These are phyloP conservation scores for Fusarium devonianum DNA, from an alignment of 2,329 filamentous ascomycete species.

Conservation along the genomic window DNA sequence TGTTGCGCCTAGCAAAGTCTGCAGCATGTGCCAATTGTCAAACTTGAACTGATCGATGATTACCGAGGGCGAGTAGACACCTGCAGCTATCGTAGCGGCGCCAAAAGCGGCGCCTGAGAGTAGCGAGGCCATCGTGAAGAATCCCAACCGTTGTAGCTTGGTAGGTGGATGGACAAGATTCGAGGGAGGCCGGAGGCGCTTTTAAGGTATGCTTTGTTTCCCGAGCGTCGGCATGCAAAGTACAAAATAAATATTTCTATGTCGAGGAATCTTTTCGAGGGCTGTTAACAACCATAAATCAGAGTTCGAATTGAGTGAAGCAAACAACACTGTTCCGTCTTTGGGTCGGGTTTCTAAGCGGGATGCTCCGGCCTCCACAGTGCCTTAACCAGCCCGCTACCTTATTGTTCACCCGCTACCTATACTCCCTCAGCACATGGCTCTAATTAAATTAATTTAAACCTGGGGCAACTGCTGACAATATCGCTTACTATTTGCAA, in stretches of 20 bases:
- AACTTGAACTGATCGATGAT: conserved; percentile 68
- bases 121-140: conserved; percentile 44
- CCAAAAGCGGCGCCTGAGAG: conserved; percentile 67
- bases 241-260: background rate
- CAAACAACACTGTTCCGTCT: too few species aligned
- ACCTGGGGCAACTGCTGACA: too few species aligned
- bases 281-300: too few species aligned
- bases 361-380: too few species aligned
- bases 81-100: conserved; percentile 65
- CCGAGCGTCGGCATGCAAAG: conserved; percentile 9
- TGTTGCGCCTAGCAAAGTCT: conserved; percentile 68
- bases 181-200: background rate
- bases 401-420: too few species aligned
- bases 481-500: too few species aligned
- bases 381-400: too few species aligned
- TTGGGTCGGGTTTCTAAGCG: too few species aligned
- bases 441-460: too few species aligned
- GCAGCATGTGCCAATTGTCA: conserved; percentile 70
- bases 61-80: conserved; percentile 65
- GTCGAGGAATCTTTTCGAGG: background rate
- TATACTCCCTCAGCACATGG: too few species aligned
- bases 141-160: background rate
- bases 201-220: conserved; percentile 17
- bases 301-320: too few species aligned
- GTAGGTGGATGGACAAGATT: background rate